A percentile compares a stretch with the other conserved stretches of the same genome.
Evolutionary conservation across 2,329 filamentous ascomycete species (phyloP).

Genomic region (Tolypocladium tundrense): DNA sequence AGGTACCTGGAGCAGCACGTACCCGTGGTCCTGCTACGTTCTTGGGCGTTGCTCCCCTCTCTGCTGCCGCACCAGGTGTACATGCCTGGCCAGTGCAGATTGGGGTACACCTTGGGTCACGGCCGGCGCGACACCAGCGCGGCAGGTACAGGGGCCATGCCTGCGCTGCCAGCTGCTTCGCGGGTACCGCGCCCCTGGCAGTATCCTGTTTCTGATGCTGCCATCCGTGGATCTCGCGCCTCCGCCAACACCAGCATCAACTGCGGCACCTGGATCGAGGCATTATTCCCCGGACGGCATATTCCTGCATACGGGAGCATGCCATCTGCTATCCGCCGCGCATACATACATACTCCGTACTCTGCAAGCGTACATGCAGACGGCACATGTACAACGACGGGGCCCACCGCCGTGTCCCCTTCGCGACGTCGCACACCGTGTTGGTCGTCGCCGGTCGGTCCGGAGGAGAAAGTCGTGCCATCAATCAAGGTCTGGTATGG

Average conservation of each 20-base stretch:
- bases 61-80: not conserved
- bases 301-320: not conserved
- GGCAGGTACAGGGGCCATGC: not conserved
- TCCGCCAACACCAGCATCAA: not conserved
- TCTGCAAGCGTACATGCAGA: not conserved
- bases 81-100: not conserved
- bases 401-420: not conserved
- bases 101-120: not conserved
- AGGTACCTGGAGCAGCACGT: too few species aligned
- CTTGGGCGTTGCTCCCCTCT: too few species aligned
- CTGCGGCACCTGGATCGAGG: not conserved
- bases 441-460: not conserved
- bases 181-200: not conserved
- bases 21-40: too few species aligned
- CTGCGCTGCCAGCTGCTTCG: not conserved
- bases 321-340: not conserved
- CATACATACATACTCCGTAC: too few species aligned
- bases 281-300: slow-evolving; percentile 1
- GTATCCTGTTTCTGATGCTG: not conserved
- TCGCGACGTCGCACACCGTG: not conserved
- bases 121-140: not conserved
- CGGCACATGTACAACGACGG: not conserved
- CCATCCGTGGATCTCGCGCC: not conserved
- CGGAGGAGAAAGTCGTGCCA: not conserved
- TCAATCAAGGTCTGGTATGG: not conserved